phyloP scores from a whole-genome alignment of 805 yeast species.

The Candida koratica region DNA sequence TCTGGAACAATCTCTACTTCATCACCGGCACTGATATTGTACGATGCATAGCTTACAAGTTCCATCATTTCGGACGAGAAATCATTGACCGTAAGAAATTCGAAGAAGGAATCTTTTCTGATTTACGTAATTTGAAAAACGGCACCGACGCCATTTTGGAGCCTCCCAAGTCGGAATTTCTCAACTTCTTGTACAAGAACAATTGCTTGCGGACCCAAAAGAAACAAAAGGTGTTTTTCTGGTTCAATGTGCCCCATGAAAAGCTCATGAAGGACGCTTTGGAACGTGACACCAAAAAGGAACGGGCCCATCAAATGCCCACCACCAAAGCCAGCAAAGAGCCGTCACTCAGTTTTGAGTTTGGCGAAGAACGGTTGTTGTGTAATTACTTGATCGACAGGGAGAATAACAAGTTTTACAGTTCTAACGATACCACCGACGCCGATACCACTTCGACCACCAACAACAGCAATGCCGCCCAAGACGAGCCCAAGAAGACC shows the following conservation, averaged over 20 bases:
- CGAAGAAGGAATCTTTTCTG: constrained; percentile 94
- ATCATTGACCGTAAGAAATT: constrained; percentile 86
- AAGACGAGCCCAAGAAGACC: constrained; percentile 1
- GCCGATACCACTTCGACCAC: constrained; percentile 9
- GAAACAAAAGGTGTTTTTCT: constrained; percentile 93
- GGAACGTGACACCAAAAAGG: constrained; percentile 86
- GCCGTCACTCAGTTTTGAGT: constrained; percentile 76
- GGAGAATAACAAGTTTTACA: constrained; percentile 20
- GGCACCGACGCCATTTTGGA: constrained; percentile 86
- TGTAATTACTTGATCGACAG: constrained; percentile 53
- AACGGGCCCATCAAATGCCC: constrained; percentile 53
- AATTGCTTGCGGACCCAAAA: constrained; percentile 90
- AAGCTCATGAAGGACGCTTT: constrained; percentile 87
- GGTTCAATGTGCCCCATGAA: constrained; percentile 96
- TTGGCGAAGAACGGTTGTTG: constrained; percentile 49
- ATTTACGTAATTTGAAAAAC: constrained; percentile 78
- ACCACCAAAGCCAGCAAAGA: constrained; percentile 72
- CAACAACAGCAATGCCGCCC: constrained; percentile 2
- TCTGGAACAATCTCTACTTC: constrained; percentile 85
- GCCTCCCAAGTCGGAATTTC: constrained; percentile 77
- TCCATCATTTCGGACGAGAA: constrained; percentile 84
- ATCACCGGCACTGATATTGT: constrained; percentile 96
- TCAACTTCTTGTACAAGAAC: constrained; percentile 79
- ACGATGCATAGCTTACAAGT: constrained; percentile 81
- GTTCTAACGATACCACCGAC: constrained; percentile 18